These are phyloP conservation scores for Aspergillus ibericus DNA, from an alignment of 2,329 filamentous ascomycete species.

Conservation along the genomic window DNA sequence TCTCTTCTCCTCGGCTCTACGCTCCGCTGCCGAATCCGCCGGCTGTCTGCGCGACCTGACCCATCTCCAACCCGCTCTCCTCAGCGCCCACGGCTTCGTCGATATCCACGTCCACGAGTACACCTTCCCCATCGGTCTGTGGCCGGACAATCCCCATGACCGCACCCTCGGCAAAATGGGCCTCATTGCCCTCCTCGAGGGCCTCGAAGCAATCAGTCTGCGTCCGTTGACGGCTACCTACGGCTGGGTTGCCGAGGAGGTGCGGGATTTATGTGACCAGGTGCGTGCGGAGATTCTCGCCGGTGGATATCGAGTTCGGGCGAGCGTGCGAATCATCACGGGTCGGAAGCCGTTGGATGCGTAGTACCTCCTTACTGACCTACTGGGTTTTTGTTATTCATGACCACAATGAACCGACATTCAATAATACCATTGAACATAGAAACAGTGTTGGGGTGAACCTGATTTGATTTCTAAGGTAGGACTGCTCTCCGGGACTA, in stretches of 20 bases:
- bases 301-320: constrained; percentile 26
- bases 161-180: constrained; percentile 45
- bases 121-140: constrained; percentile 39
- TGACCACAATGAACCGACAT: too few species aligned
- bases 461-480: too few species aligned
- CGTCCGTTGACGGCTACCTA: constrained; percentile 36
- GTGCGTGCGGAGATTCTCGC: constrained; percentile 39
- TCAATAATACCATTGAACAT: too few species aligned
- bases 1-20: constrained; percentile 36
- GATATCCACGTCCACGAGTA: constrained; percentile 43
- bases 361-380: too few species aligned
- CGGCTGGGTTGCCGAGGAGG: constrained; percentile 36
- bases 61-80: constrained; percentile 43
- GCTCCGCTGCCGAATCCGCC: constrained; percentile 40
- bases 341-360: constrained; percentile 27
- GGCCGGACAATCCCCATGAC: constrained; percentile 35
- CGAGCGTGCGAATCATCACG: constrained; percentile 29
- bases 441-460: too few species aligned
- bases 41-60: constrained; percentile 44
- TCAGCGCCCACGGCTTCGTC: constrained; percentile 47
- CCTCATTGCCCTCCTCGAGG: constrained; percentile 41
- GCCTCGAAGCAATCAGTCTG: constrained; percentile 40
- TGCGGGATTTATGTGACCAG: constrained; percentile 38
- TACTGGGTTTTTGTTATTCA: too few species aligned
- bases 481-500: too few species aligned